These are phyloP conservation scores for Mycena leptocephala DNA, from an alignment of 768 basidiomycete species.

Conservation along the genomic window DNA sequence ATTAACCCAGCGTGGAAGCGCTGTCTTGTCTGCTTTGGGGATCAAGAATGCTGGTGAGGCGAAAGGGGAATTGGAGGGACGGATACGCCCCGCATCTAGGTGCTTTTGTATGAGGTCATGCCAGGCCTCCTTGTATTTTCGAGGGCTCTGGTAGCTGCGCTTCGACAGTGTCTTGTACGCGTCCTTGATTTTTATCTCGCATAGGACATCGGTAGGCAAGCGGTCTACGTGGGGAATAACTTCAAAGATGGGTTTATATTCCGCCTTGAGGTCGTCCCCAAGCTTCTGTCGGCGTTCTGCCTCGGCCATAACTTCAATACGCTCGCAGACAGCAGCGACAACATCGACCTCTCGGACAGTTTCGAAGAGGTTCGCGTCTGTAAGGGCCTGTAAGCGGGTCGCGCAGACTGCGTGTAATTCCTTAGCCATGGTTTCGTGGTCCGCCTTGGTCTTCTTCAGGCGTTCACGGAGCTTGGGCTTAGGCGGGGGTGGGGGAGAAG, in stretches of 20 bases:
- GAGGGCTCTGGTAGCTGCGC: conserved; percentile 43
- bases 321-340: not conserved
- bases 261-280: not conserved
- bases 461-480: not conserved
- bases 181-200: conserved; percentile 40
- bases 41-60: conserved; percentile 52
- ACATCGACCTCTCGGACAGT: not conserved
- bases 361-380: not conserved
- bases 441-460: not conserved
- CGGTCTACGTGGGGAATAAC: conserved; percentile 38
- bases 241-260: conserved; percentile 39
- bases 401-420: not conserved
- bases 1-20: conserved; percentile 45
- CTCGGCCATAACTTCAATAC: not conserved
- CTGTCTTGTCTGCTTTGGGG: conserved; percentile 46
- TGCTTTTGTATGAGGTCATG: conserved; percentile 45
- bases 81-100: conserved; percentile 46
- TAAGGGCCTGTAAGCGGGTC: not conserved
- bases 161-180: conserved; percentile 34
- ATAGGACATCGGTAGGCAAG: conserved; percentile 40
- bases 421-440: not conserved
- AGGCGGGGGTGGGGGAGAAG: not conserved
- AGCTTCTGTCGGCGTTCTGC: not conserved
- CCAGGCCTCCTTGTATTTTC: conserved; percentile 52
- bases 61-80: conserved; percentile 40